Percentiles rank a stretch among this genome's conserved stretches.
Evolutionary conservation across 345 rosid species (phyloP).

Genomic region (Diplotaxis tenuifolia): DNA sequence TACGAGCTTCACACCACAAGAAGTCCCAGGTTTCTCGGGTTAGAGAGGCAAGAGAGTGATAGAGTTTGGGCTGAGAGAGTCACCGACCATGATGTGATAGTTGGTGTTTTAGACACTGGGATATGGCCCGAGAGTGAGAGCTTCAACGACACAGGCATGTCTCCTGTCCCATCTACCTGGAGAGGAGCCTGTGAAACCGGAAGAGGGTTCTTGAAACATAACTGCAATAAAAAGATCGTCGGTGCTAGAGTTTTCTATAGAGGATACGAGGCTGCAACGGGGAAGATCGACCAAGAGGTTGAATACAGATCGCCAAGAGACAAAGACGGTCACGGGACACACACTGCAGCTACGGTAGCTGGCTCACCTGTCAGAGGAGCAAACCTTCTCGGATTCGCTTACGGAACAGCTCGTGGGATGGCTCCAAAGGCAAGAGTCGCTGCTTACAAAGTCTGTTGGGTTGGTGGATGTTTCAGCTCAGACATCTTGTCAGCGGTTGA

Average conservation of each 20-base stretch:
- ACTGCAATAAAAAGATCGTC: slow-evolving; percentile 68
- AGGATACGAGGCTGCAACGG: slow-evolving; percentile 67
- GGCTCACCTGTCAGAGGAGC: slow-evolving; percentile 63
- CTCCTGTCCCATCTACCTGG: slow-evolving; percentile 61
- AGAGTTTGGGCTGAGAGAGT: slow-evolving; percentile 48
- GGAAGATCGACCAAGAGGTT: slow-evolving; percentile 50
- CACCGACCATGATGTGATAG: slow-evolving; percentile 64
- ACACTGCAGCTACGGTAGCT: slow-evolving; percentile 76
- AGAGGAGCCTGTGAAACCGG: slow-evolving; percentile 70
- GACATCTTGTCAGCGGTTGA: slow-evolving; percentile 77
- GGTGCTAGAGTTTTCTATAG: slow-evolving; percentile 63
- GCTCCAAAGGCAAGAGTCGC: slow-evolving; percentile 75
- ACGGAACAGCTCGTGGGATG: slow-evolving; percentile 79
- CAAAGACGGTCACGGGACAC: slow-evolving; percentile 79
- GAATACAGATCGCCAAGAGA: slow-evolving; percentile 81
- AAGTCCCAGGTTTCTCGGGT: slow-evolving; percentile 71
- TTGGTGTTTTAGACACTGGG: slow-evolving; percentile 76
- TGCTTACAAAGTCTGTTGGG: slow-evolving; percentile 77
- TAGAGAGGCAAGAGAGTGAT: slow-evolving; percentile 47
- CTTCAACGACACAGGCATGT: slow-evolving; percentile 61
- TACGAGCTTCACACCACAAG: slow-evolving; percentile 74
- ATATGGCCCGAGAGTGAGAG: slow-evolving; percentile 79
- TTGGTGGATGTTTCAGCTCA: slow-evolving; percentile 67
- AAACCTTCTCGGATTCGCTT: slow-evolving; percentile 64
- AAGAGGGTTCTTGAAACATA: slow-evolving; percentile 43